Evolutionary conservation across 768 basidiomycete species (phyloP).

Genomic region (Trichaptum fuscoviolaceum): DNA sequence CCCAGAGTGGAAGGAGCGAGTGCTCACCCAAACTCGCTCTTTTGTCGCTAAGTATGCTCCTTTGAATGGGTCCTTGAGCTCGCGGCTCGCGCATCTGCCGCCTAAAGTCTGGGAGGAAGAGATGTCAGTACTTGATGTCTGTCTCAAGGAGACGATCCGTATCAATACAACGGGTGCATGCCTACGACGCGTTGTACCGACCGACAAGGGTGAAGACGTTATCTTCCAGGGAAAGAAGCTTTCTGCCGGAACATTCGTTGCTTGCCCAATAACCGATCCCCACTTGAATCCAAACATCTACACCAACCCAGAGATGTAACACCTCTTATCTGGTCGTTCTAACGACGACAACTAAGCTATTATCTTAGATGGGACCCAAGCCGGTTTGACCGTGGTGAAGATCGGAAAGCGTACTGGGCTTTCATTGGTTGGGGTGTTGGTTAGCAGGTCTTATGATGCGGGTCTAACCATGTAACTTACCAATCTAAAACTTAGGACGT

Average conservation of each 20-base stretch:
- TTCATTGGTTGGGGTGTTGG: neutral
- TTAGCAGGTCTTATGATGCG: neutral
- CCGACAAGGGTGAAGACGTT: neutral
- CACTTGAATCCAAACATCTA: neutral
- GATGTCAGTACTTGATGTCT: neutral
- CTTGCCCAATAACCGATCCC: neutral
- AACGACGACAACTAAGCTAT: too few relatives aligned
- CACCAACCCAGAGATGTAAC: neutral
- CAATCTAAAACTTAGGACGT: neutral
- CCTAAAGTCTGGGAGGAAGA: slow-evolving; percentile 1
- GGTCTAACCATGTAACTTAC: neutral
- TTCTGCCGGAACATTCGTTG: neutral
- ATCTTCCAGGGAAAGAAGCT: neutral
- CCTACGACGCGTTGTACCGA: neutral
- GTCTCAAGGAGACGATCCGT: neutral
- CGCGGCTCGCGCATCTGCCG: neutral
- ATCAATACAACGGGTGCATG: neutral
- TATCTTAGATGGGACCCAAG: neutral
- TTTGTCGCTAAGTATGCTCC: neutral
- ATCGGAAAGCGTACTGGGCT: neutral
- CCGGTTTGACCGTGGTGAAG: neutral
- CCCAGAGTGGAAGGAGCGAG: neutral
- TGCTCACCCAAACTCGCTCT: neutral
- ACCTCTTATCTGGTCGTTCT: too few relatives aligned
- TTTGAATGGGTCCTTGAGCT: neutral